Percentiles rank a stretch among this genome's conserved stretches.
Evolutionary conservation across 108 stramenopile species (phyloP).

Genomic region (Chaetoceros muelleri): DNA sequence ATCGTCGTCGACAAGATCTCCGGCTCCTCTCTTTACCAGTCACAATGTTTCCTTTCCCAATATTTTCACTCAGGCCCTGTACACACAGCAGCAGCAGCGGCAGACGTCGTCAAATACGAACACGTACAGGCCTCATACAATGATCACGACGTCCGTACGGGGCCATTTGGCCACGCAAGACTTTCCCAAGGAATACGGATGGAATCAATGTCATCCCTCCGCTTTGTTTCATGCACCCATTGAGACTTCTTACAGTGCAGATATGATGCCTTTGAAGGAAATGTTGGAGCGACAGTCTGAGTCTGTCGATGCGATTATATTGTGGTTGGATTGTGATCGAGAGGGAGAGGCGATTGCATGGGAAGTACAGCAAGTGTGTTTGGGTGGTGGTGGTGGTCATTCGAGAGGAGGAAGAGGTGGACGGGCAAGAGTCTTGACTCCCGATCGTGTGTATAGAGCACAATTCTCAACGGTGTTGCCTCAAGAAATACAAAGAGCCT

Average conservation of each 20-base stretch:
- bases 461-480: constrained; percentile 88
- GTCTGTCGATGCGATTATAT: constrained; percentile 61
- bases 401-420: too few species aligned
- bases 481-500: constrained; percentile 76
- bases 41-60: constrained; percentile 64
- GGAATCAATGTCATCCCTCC: constrained; percentile 54
- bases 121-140: constrained; percentile 38
- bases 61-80: constrained; percentile 46
- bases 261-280: constrained; percentile 61
- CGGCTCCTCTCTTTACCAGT: constrained; percentile 64
- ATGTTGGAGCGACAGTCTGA: constrained; percentile 43
- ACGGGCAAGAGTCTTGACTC: constrained; percentile 23
- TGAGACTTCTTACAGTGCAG: constrained; percentile 49
- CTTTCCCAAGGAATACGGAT: constrained; percentile 53
- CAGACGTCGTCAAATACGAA: background rate
- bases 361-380: constrained; percentile 83
- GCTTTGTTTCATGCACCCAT: constrained; percentile 73
- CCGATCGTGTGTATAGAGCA: constrained; percentile 62
- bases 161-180: constrained; percentile 78
- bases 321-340: constrained; percentile 99
- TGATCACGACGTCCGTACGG: constrained; percentile 80
- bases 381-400: constrained; percentile 45
- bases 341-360: constrained; percentile 94
- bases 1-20: too few species aligned
- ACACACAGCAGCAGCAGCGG: constrained; percentile 1